Evolutionary conservation across 2,329 filamentous ascomycete genomes (phyloP).

Genomic region (Claviceps lovelessii): DNA sequence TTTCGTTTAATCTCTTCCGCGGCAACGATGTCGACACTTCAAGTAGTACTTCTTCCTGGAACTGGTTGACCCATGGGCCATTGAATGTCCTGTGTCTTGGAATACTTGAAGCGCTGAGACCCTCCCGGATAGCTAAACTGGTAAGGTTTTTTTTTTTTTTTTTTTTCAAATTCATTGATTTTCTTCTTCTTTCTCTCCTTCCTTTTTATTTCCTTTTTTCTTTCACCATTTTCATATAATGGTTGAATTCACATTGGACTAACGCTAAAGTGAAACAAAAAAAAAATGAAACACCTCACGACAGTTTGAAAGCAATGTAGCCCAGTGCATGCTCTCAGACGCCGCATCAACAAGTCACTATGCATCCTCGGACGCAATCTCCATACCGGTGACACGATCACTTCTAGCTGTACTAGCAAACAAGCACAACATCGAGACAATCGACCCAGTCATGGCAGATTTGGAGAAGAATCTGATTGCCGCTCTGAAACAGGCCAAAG

Average conservation of each 20-base stretch:
- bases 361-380: conserved; percentile 4
- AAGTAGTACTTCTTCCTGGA: conserved; percentile 11
- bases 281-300: background rate
- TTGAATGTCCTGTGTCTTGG: conserved; percentile 24
- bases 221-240: no score
- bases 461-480: conserved; percentile 14
- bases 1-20: conserved; percentile 25
- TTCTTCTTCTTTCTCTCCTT: no score
- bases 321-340: conserved; percentile 20
- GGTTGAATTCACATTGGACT: background rate
- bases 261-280: background rate
- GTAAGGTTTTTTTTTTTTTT: conserved; percentile 13
- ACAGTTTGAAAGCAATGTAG: conserved; percentile 24
- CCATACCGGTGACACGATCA: conserved; percentile 17
- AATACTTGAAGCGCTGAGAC: conserved; percentile 23
- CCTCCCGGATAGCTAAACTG: conserved; percentile 19
- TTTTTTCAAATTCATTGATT: background rate
- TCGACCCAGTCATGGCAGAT: conserved; percentile 12
- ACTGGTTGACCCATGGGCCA: conserved; percentile 17
- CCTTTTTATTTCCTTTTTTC: no score
- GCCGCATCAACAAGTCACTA: conserved; percentile 9
- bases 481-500: conserved; percentile 8
- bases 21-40: conserved; percentile 11
- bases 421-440: conserved; percentile 26
- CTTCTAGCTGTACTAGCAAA: conserved; percentile 30